Evolutionary conservation across 345 rosid species (phyloP).

Genomic region (Tarenaya hassleriana): DNA sequence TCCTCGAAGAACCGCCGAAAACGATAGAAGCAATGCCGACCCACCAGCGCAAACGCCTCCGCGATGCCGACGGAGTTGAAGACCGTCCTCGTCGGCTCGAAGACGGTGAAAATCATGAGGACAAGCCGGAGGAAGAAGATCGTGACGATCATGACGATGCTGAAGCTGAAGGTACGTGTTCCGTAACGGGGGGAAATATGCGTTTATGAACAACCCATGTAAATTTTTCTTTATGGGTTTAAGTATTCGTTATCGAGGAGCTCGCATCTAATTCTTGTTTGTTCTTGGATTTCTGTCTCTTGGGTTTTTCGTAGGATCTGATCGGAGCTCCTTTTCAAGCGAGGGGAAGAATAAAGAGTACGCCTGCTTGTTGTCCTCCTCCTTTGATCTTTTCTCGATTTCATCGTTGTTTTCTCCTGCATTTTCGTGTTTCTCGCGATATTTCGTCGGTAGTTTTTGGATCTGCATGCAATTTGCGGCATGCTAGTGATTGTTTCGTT

Average conservation of each 20-base stretch:
- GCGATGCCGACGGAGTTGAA: slow-evolving; percentile 12
- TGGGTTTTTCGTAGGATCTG: slow-evolving; percentile 31
- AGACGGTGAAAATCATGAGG: slow-evolving; percentile 13
- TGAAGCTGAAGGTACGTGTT: slow-evolving; percentile 19
- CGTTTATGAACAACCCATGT: slow-evolving; percentile 7
- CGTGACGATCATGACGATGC: slow-evolving; percentile 8
- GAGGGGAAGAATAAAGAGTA: slow-evolving; percentile 35
- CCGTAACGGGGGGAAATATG: background rate
- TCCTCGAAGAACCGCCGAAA: background rate
- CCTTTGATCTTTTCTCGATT: slow-evolving; percentile 6
- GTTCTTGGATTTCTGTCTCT: background rate
- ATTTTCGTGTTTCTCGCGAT: too few species aligned
- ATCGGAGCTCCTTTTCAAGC: slow-evolving; percentile 39
- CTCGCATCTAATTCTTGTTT: too few species aligned
- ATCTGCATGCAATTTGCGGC: too few species aligned
- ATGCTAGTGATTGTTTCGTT: too few species aligned
- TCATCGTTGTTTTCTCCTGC: too few species aligned
- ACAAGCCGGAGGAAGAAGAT: background rate
- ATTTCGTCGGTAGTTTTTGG: too few species aligned
- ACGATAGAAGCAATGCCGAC: slow-evolving; percentile 29
- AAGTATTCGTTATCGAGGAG: too few species aligned
- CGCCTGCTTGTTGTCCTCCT: slow-evolving; percentile 11
- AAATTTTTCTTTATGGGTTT: background rate
- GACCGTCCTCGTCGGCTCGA: slow-evolving; percentile 15
- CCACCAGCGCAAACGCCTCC: slow-evolving; percentile 25